Evolutionary conservation across 2,329 filamentous ascomycete species (phyloP), one percentile per base, ranked within the genome.

Genomic region (Diplocarpon rosae): DNA sequence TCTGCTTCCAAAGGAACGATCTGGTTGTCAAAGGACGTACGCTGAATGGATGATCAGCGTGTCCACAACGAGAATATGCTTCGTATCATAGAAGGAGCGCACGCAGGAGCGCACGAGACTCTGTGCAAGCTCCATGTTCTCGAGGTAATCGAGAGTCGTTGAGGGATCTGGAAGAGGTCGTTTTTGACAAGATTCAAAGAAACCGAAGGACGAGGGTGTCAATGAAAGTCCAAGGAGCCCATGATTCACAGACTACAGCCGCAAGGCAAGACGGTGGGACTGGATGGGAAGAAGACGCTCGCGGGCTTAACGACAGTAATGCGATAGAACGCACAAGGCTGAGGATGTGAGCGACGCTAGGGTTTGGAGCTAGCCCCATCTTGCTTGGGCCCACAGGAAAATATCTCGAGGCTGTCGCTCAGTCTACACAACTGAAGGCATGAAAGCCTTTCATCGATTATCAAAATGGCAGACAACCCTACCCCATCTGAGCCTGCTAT

Each of bases 21-120:
- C 16, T 41, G 45, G 8, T 16, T 35, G 35, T 36, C 32, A 50
- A 49, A 43, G 54, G 41, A 66, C 72, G 61, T 71, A 77, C 69
- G 75, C 85, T 65, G 75, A 80, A 65, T 86, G 83, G 47, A 80
- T 77, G 59, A 84, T 76, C 48, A 88, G 74, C 51, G 88, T 85
- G 69, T 93, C 83, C 56, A 92, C 69, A 43, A 89, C 79, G 37
- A 94, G 73, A 50, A 92, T 81, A 59, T 92, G 83, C 58, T 87
- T 83, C 30, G 83, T 87, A 52, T 85, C 76, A 65, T 92, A 93
- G 68, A 95, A 94, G 45, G 85, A 81, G 62, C 88, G 84, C 59
- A 80, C 83, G 32, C 88, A 85, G 43, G 82, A 92, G 65, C 89
- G 85, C 59, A 96, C 79, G 53, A 96, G 79, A 33, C 82, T 81